Conservation (phyloP, 805 yeast species). For the Hanseniaspora valbyensis region DNA sequence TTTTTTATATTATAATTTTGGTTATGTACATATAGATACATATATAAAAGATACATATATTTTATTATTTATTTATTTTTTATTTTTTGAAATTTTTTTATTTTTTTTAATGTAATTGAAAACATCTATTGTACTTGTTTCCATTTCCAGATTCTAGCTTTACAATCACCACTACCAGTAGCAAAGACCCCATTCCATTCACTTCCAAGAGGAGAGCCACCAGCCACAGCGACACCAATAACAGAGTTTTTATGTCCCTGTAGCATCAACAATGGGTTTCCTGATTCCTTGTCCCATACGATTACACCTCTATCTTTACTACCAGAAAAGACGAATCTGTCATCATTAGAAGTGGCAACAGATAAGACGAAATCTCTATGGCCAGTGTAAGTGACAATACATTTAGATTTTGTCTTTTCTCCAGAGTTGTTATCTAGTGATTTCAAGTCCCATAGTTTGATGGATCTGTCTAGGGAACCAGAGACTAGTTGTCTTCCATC, state of each 20-base stretch:
- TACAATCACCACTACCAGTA: conserved; percentile 94
- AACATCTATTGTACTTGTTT: conserved; percentile 22
- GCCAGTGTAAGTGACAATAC: conserved; percentile 88
- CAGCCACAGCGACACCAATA: conserved; percentile 84
- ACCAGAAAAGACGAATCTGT: conserved; percentile 82
- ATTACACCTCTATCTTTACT: conserved; percentile 95
- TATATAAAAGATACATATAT: no score
- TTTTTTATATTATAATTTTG: no score
- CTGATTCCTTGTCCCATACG: conserved; percentile 88
- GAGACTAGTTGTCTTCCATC: conserved; percentile 86
- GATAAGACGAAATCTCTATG: conserved; percentile 92
- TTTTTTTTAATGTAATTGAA: neutral
- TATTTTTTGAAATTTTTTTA: no score
- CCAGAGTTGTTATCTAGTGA: conserved; percentile 22
- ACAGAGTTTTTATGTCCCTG: conserved; percentile 96
- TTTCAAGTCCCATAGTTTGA: conserved; percentile 87
- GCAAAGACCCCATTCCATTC: conserved; percentile 74
- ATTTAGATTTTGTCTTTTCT: conserved; percentile 35
- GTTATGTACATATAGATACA: no score
- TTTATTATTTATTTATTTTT: neutral
- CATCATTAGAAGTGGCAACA: conserved; percentile 88
- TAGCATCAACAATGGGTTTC: conserved; percentile 86
- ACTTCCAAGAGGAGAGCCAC: conserved; percentile 51
- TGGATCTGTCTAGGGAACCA: conserved; percentile 91
- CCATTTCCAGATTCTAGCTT: conserved; percentile 94